Conservation (phyloP, 805 yeast species). For the Komagataella mondaviorum region DNA sequence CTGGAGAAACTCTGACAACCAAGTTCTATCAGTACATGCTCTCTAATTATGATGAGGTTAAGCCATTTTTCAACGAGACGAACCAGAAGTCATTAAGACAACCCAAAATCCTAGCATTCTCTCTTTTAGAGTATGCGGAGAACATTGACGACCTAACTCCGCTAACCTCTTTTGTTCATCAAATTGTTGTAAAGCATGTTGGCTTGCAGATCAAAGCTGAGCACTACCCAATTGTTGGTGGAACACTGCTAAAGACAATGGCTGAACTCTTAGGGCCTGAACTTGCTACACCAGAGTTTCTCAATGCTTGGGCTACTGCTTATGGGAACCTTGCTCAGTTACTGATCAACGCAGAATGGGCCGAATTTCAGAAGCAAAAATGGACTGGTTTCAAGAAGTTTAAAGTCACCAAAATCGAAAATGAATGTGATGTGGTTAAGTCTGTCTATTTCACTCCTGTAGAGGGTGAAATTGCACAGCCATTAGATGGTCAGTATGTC, state of each 20-base stretch:
- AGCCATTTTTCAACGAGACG: constrained; percentile 44
- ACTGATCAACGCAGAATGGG: constrained; percentile 40
- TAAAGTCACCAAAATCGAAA: constrained; percentile 23
- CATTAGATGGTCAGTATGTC: constrained; percentile 33
- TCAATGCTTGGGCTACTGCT: constrained; percentile 55
- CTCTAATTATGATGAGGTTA: constrained; percentile 34
- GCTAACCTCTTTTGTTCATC: constrained; percentile 37
- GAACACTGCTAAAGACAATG: constrained; percentile 39
- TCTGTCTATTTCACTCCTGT: constrained; percentile 36
- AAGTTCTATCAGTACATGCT: constrained; percentile 46
- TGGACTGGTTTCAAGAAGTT: constrained; percentile 54
- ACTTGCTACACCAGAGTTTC: constrained; percentile 44
- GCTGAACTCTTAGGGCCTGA: constrained; percentile 36
- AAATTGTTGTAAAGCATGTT: constrained; percentile 52
- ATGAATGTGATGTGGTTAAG: constrained; percentile 33
- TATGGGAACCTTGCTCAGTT: constrained; percentile 50
- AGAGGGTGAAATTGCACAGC: constrained; percentile 18
- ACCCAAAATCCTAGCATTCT: constrained; percentile 50
- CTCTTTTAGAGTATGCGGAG: constrained; percentile 48
- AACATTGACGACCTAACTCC: constrained; percentile 46
- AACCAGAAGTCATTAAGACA: constrained; percentile 43
- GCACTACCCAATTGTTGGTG: constrained; percentile 57
- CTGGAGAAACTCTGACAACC: constrained; percentile 41
- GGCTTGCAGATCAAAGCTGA: constrained; percentile 50
- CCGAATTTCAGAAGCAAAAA: constrained; percentile 26